Percentiles rank a stretch among this genome's conserved stretches.
Conservation (phyloP, 1,139 yeast species). For the Yamadazyma songkhlaensis region DNA sequence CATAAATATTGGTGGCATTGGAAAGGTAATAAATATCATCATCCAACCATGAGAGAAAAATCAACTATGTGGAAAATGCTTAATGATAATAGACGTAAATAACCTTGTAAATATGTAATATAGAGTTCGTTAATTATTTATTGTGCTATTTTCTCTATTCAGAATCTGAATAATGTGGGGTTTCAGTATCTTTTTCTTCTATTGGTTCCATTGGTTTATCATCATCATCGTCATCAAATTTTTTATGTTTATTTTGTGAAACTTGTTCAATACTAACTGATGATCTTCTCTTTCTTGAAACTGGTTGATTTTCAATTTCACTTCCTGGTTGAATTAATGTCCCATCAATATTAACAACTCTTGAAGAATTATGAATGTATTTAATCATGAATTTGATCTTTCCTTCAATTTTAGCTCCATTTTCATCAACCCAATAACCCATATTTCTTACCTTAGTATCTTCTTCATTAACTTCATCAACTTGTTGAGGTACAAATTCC, state of each 20-base stretch:
- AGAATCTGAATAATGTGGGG: conserved; percentile 8
- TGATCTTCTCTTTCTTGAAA: conserved; percentile 33
- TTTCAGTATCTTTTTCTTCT: conserved; percentile 5
- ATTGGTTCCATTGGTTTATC: conserved; percentile 5
- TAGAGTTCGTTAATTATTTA: background rate
- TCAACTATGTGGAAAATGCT: conserved; percentile 77
- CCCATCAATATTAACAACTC: conserved; percentile 83
- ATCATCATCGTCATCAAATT: conserved; percentile 36
- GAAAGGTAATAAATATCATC: conserved; percentile 24
- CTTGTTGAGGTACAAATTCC: conserved; percentile 79
- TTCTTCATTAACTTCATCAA: conserved; percentile 44
- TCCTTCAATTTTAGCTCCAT: conserved; percentile 75
- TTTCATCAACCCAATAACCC: conserved; percentile 85
- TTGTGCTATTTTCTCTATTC: background rate
- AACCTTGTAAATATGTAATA: conserved; percentile 2
- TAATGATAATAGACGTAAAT: conserved; percentile 48
- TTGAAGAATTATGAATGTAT: conserved; percentile 72
- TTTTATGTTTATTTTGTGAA: conserved; percentile 28
- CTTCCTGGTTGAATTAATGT: conserved; percentile 65
- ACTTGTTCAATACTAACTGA: conserved; percentile 7
- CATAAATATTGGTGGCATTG: conserved; percentile 9
- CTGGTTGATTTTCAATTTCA: conserved; percentile 56
- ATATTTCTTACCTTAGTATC: conserved; percentile 45
- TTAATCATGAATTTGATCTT: conserved; percentile 72
- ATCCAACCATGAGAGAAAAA: conserved; percentile 45